Evolutionary conservation across 768 basidiomycete species (phyloP).

Genomic region (Phlegmacium glaucopus): DNA sequence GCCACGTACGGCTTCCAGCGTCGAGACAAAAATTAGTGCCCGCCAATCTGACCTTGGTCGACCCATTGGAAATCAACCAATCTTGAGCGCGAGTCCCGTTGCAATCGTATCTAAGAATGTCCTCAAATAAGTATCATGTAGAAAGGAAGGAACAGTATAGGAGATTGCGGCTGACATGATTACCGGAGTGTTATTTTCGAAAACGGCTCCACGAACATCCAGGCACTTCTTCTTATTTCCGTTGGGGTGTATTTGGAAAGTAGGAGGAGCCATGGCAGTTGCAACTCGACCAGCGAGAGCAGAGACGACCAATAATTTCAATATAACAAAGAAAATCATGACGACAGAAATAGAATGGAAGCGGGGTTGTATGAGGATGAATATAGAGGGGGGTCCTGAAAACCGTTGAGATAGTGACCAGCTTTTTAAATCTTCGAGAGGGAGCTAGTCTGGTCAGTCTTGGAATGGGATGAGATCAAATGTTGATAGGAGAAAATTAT

Average conservation of each 20-base stretch:
- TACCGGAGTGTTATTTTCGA: slow-evolving; percentile 26
- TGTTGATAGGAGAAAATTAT: no score
- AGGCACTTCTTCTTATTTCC: slow-evolving; percentile 24
- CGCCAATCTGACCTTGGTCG: slow-evolving; percentile 19
- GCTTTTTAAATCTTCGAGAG: no score
- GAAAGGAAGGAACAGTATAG: background rate
- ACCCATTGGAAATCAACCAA: slow-evolving; percentile 20
- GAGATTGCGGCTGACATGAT: slow-evolving; percentile 20
- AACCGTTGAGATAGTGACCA: no score
- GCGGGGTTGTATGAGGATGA: no score
- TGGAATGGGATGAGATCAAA: no score
- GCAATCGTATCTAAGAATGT: slow-evolving; percentile 22
- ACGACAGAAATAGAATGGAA: no score
- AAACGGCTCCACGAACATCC: slow-evolving; percentile 23
- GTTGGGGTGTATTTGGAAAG: slow-evolving; percentile 24
- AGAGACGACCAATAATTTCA: no score
- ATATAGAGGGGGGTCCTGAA: no score
- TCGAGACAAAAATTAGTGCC: slow-evolving; percentile 25
- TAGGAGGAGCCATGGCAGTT: background rate
- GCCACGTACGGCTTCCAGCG: slow-evolving; percentile 21
- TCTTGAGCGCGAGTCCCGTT: slow-evolving; percentile 25
- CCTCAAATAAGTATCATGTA: background rate
- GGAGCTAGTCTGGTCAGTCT: no score
- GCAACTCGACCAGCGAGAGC: no score
- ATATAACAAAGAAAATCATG: no score